Percentiles rank a stretch among this genome's conserved stretches.
These are phyloP conservation scores for Macrotyloma uniflorum DNA, from an alignment of 306 rosid species.

Conservation along the genomic window DNA sequence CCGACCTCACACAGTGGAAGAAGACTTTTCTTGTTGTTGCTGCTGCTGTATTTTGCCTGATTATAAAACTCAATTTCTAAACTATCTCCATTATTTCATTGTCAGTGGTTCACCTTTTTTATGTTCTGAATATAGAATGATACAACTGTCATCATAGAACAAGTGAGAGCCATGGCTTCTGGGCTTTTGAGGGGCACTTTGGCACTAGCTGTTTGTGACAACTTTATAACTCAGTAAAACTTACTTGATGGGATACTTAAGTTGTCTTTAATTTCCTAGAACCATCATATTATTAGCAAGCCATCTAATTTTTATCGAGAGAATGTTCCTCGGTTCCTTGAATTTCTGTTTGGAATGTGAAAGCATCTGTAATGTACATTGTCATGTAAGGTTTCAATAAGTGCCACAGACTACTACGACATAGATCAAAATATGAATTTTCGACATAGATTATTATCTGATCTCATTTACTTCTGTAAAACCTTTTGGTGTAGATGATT, in stretches of 20 bases:
- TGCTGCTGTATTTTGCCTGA: not conserved
- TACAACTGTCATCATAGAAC: not conserved
- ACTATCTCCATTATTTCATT: constrained; percentile 17
- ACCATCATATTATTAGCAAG: constrained; percentile 13
- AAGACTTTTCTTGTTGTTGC: not conserved
- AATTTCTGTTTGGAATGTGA: constrained; percentile 22
- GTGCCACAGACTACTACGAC: not conserved
- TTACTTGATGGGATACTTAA: not conserved
- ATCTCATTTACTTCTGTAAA: constrained; percentile 1
- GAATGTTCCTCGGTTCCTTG: constrained; percentile 9
- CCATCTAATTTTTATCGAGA: constrained; percentile 4
- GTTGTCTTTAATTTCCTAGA: constrained; percentile 20
- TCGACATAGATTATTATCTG: not conserved
- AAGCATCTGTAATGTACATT: constrained; percentile 6
- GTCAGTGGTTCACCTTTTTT: constrained; percentile 13
- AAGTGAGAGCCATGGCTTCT: constrained; percentile 21
- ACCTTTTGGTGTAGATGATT: not conserved
- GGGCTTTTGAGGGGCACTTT: not conserved
- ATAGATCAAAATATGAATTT: constrained; percentile 7
- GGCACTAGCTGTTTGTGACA: not conserved
- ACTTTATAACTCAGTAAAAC: not conserved
- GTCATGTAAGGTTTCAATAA: constrained; percentile 6
- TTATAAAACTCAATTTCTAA: not conserved
- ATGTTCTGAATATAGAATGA: constrained; percentile 7
- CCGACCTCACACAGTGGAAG: not conserved